Base-by-base conservation (phyloP, 2,329 filamentous ascomycete species). In the Beauveria australis region DNA sequence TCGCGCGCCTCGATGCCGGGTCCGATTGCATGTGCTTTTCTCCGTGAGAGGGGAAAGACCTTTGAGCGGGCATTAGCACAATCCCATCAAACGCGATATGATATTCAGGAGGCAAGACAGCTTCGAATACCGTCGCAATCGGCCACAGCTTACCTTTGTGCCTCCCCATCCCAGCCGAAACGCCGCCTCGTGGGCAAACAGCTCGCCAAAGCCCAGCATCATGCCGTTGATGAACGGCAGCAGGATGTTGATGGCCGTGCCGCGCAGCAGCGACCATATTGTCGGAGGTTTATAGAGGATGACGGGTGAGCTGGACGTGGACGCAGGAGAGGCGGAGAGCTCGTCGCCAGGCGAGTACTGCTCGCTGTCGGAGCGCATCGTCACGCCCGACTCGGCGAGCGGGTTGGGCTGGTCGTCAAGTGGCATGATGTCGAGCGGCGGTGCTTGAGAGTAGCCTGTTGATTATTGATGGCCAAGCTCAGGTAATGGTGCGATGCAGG, bases 171-270 rank as follows among this genome's bases (percentile, higher is more conserved):
- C 94, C 67, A 97, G 78, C 69, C 93, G 81, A 71, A 93, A 99
- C 1, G 94, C 94, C 55, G 91, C 88, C 78, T 99, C 94, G 71
- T 99, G 94, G 59, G 94, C 94, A 74, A 99, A 93, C 56, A 99
- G 77, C 77, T 99, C 94, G 67, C 94, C 94, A 70, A 99, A 97
- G 2, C 94, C 94, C 69, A 99, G 77, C 94, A 99, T 99, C 80
- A 99, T 84, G 52, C 94, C 94, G 76, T 99, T 99, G 70, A 99
- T 85, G 70, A 99, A 99, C 0, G 94, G 94, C 22, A 99, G 77
- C 1, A 99, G 69, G n/a, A 99, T 79, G 73, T 99, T 99, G 76
- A 99, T 99, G 6, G 92, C 92, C 18, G 92, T 91, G 43, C 94
- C 91, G 60, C 93, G 86, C 59, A 97, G 66, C 64, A 99, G 74